Percentiles rank a stretch among this genome's conserved stretches.
Evolutionary conservation across 495 filamentous ascomycete genomes (phyloP).

Genomic region (Trichoderma erinaceum): DNA sequence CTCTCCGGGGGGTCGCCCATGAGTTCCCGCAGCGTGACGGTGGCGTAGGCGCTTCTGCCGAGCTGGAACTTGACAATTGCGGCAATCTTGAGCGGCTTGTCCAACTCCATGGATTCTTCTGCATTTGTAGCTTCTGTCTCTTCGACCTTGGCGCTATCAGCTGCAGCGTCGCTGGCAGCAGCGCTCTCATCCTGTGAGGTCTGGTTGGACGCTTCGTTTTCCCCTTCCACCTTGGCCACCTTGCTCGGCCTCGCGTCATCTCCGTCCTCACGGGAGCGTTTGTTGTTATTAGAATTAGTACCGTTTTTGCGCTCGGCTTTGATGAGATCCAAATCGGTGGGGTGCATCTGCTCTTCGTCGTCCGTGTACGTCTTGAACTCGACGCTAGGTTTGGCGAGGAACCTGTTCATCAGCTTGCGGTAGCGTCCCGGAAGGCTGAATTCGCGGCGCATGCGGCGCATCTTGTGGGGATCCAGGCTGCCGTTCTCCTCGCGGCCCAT

Average conservation of each 20-base stretch:
- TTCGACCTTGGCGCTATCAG: slow-evolving; percentile 7
- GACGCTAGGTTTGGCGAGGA: slow-evolving; percentile 49
- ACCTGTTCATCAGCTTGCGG: slow-evolving; percentile 71
- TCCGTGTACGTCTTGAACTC: slow-evolving; percentile 61
- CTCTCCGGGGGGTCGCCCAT: slow-evolving; percentile 26
- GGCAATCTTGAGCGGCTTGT: slow-evolving; percentile 54
- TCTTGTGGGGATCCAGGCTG: slow-evolving; percentile 71
- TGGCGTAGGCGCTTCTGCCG: slow-evolving; percentile 84
- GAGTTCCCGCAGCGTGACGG: slow-evolving; percentile 85
- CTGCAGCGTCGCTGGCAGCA: not conserved
- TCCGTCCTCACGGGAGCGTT: slow-evolving; percentile 6
- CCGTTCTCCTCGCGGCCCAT: slow-evolving; percentile 77
- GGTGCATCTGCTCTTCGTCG: slow-evolving; percentile 76
- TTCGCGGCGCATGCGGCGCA: slow-evolving; percentile 81
- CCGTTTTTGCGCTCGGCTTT: slow-evolving; percentile 24
- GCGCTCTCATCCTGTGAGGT: not conserved
- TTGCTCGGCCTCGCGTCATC: not conserved
- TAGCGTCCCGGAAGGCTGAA: slow-evolving; percentile 85
- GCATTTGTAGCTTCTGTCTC: slow-evolving; percentile 9
- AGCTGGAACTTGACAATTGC: slow-evolving; percentile 82
- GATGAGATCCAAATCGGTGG: slow-evolving; percentile 67
- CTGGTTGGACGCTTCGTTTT: not conserved
- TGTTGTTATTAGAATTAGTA: slow-evolving; percentile 22
- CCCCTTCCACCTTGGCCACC: slow-evolving; percentile 1
- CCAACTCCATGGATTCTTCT: slow-evolving; percentile 20